Percentiles rank a stretch among this genome's conserved stretches.
Evolutionary conservation across 345 rosid genomes (phyloP).

Genomic region (Xanthoceras sorbifolium): DNA sequence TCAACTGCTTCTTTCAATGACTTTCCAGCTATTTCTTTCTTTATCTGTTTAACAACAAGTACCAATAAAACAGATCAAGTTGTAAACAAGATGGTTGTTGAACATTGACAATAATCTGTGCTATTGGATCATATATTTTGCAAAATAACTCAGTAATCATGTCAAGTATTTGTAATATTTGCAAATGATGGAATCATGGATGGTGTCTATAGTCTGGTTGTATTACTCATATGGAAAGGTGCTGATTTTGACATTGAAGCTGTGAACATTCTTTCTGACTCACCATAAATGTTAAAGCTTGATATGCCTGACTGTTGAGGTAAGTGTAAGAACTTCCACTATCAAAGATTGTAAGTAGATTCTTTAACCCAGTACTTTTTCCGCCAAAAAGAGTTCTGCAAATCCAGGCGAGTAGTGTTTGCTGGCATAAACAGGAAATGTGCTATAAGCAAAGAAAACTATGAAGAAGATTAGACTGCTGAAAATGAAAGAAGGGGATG

Average conservation of each 20-base stretch:
- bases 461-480: conserved; percentile 9
- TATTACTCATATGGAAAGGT: neutral
- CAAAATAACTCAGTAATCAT: too few species aligned
- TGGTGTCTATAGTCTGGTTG: neutral
- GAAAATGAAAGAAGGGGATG: neutral
- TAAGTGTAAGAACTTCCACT: conserved; percentile 97
- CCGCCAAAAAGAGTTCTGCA: conserved; percentile 72
- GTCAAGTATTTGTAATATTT: too few species aligned
- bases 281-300: conserved; percentile 53
- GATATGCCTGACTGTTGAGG: conserved; percentile 63
- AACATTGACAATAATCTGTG: neutral
- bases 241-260: neutral
- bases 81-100: neutral
- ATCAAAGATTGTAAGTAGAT: conserved; percentile 59
- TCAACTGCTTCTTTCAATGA: conserved; percentile 60
- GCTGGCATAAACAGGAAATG: conserved; percentile 41
- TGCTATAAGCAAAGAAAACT: conserved; percentile 10
- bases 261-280: conserved; percentile 24
- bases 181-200: neutral
- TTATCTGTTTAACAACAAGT: conserved; percentile 42
- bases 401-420: conserved; percentile 78
- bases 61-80: neutral
- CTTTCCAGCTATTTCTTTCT: conserved; percentile 49
- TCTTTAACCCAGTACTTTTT: conserved; percentile 57
- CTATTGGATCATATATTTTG: neutral